Evolutionary conservation across 192 early-diverging fungal genomes (phyloP).

Genomic region (Lunasporangiospora selenospora): DNA sequence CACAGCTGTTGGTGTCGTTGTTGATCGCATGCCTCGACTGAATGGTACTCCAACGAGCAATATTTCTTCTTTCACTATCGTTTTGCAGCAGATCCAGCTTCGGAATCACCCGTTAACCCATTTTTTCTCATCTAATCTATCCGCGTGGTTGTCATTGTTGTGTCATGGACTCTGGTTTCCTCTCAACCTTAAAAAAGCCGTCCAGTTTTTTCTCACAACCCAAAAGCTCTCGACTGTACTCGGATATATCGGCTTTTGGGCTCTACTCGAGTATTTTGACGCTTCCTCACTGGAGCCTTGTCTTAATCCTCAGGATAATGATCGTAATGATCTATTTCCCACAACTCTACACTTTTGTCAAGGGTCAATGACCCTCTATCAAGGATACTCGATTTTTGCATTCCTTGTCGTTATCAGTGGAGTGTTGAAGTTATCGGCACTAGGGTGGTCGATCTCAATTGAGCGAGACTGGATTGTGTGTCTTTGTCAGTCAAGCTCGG

Average conservation of each 20-base stretch:
- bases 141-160: neutral
- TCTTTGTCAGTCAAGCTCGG: constrained; percentile 29
- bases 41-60: no score
- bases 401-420: constrained; percentile 30
- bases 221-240: constrained; percentile 38
- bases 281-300: constrained; percentile 19
- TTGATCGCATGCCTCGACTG: constrained; percentile 34
- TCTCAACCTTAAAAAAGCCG: constrained; percentile 10
- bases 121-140: constrained; percentile 10
- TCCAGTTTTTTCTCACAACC: constrained; percentile 17
- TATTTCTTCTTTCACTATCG: neutral
- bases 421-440: constrained; percentile 22
- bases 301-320: no score
- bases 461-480: constrained; percentile 46
- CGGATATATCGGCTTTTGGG: constrained; percentile 40
- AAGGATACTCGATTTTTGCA: constrained; percentile 20
- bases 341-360: no score
- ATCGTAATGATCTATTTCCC: no score
- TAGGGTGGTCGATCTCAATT: constrained; percentile 45
- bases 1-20: constrained; percentile 28
- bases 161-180: neutral
- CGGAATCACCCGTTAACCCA: no score
- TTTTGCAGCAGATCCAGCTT: neutral
- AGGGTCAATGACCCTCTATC: neutral
- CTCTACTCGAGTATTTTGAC: constrained; percentile 38